These are phyloP conservation scores for Alisma plantagoaquatica DNA, from an alignment of 106 monocot species.

Conservation along the genomic window DNA sequence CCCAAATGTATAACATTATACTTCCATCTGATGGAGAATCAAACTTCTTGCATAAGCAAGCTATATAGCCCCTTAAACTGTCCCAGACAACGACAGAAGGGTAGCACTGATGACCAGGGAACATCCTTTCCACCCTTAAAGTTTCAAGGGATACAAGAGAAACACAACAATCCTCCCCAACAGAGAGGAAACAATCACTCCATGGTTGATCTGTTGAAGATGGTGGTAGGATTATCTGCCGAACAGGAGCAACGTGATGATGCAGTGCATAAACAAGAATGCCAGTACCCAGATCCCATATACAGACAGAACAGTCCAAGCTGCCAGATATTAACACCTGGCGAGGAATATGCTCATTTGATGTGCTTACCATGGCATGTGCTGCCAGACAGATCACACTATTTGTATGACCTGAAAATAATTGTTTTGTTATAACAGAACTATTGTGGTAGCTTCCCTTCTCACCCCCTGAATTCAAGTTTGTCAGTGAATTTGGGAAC, in stretches of 20 bases:
- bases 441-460: conserved; percentile 3
- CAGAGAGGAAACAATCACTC: conserved; percentile 81
- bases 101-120: conserved; percentile 78
- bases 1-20: conserved; percentile 72
- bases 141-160: conserved; percentile 82
- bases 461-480: conserved; percentile 18
- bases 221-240: conserved; percentile 83
- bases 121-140: conserved; percentile 83
- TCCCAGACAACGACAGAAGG: conserved; percentile 90
- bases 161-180: conserved; percentile 79
- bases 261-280: conserved; percentile 56
- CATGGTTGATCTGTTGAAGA: conserved; percentile 44
- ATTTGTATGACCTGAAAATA: conserved; percentile 65
- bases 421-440: conserved; percentile 19
- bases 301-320: conserved; percentile 62
- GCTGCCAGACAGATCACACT: conserved; percentile 80
- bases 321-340: conserved; percentile 69
- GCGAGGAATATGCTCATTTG: conserved; percentile 13
- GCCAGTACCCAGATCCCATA: conserved; percentile 83
- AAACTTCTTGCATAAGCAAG: conserved; percentile 63
- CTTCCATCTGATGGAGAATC: conserved; percentile 21
- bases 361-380: conserved; percentile 29
- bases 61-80: conserved; percentile 73
- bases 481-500: conserved; percentile 25
- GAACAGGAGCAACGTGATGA: conserved; percentile 78